phyloP scores from a whole-genome alignment of 257 asterid genomes.

The Fraxinus excelsior region DNA sequence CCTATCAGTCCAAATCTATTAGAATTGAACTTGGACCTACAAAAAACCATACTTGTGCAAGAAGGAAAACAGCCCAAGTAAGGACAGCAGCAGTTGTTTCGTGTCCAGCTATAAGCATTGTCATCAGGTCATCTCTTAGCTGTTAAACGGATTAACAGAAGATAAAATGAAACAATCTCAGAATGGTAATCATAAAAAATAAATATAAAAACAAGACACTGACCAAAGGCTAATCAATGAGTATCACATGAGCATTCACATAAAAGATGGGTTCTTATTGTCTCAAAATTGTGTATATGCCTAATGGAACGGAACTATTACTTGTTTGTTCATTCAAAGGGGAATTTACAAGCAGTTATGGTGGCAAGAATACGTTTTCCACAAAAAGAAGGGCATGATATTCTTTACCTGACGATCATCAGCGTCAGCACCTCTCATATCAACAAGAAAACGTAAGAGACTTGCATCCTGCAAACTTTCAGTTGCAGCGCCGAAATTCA shows the following conservation, averaged over 20 bases:
- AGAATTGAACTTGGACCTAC: slow-evolving; percentile 4
- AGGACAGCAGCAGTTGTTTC: slow-evolving; percentile 99
- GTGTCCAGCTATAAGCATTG: slow-evolving; percentile 99
- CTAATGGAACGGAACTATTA: not conserved
- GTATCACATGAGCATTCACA: not conserved
- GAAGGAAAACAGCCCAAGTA: slow-evolving; percentile 92
- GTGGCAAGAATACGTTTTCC: not conserved
- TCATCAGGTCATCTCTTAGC: slow-evolving; percentile 98
- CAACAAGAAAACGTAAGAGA: slow-evolving; percentile 93
- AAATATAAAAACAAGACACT: not conserved
- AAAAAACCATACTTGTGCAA: slow-evolving; percentile 72
- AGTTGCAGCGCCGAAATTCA: slow-evolving; percentile 44
- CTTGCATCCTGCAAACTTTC: slow-evolving; percentile 96
- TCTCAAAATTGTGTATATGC: not conserved
- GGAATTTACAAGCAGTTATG: not conserved
- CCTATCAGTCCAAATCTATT: slow-evolving; percentile 3
- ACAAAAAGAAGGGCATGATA: slow-evolving; percentile 19
- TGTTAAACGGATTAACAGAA: slow-evolving; percentile 34
- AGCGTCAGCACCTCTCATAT: slow-evolving; percentile 97
- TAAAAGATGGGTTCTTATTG: not conserved
- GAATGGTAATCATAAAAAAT: not conserved
- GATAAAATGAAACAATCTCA: not conserved
- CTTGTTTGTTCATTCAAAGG: slow-evolving; percentile 9
- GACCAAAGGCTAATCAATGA: not conserved
- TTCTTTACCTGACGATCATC: slow-evolving; percentile 91